Conservation (phyloP, 2,329 filamentous ascomycete species). For the Aspergillus sp. region DNA sequence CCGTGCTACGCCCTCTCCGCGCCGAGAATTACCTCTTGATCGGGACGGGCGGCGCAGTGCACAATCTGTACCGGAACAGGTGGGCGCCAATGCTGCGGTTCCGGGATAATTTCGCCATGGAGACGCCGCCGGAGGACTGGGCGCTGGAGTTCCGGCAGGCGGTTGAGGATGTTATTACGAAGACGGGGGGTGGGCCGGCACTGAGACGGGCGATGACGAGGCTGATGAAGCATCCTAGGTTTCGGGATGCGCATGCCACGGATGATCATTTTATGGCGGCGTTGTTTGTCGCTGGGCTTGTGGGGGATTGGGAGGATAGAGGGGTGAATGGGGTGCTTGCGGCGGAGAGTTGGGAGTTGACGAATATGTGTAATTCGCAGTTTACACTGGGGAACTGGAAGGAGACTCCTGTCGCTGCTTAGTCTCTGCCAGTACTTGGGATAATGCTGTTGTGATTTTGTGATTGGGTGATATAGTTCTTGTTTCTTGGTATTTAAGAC, state of each 20-base stretch:
- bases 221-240: constrained; percentile 68
- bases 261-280: constrained; percentile 70
- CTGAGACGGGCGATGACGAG: constrained; percentile 58
- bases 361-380: constrained; percentile 64
- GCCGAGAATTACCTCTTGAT: constrained; percentile 58
- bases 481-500: too few species aligned
- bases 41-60: constrained; percentile 64
- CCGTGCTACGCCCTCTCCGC: constrained; percentile 56
- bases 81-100: constrained; percentile 66
- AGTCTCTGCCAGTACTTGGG: too few species aligned
- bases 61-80: constrained; percentile 68
- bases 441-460: too few species aligned
- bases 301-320: constrained; percentile 51
- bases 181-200: constrained; percentile 52
- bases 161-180: constrained; percentile 59
- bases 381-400: constrained; percentile 53
- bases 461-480: too few species aligned
- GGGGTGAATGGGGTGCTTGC: constrained; percentile 33
- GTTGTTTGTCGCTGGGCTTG: constrained; percentile 62
- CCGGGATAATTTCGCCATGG: constrained; percentile 62
- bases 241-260: constrained; percentile 65
- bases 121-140: constrained; percentile 58
- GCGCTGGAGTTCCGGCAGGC: constrained; percentile 66
- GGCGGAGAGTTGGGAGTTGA: constrained; percentile 66
- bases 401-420: too few species aligned